Base-by-base conservation (phyloP, 139 green algal species). In the Auxenochlorella pyrenoidosa region DNA sequence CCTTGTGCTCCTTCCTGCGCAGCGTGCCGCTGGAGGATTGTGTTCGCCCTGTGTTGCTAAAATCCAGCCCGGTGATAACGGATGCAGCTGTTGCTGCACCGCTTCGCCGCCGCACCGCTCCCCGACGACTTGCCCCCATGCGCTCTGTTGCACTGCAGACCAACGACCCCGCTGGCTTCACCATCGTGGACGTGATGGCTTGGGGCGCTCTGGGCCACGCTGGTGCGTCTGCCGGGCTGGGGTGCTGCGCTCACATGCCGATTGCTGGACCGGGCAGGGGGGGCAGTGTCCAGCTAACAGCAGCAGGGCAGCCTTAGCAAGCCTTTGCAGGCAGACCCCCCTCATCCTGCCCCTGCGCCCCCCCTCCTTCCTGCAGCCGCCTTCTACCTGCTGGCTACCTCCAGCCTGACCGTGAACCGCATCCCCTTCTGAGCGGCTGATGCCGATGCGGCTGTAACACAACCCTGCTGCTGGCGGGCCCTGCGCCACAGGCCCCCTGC, bases 151-250 rank as follows among this genome's bases (percentile, higher is more conserved):
- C 4, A 30, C 60, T 12, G 70, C 54, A 89, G 83, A 93, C 92
- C 65, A 94, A 94, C 84, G 96, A 98, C 89, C 96, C 96, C 38
- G 94, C 91, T 2, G 80, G 94, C 70, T 98, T 98, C 93, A 97
- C 91, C 79, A 88, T 98, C 44, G 93, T 98, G 60, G 96, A 98
- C 79, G 92, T 97, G 22, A 80, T 98, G 10, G 94, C 92, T 54
- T 98, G 96, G 96, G 96, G 96, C 34, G 94, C 94, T 5, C 90
- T 98, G 51, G 95, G 95, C 85, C 95, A 98, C 83, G 95, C 91
- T 4, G 82, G 43, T 34, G 82, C 87, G 63, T 98, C 93, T 24
- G 8, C 22, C 10, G 54, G 15, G 54, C 16, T 63, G 54, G 13
- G 54, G 10, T 24, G 15, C 15, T 8, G 10, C n/a, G n/a, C n/a